A percentile compares a stretch with the other conserved stretches of the same genome.
Evolutionary conservation across 2,329 filamentous ascomycete genomes (phyloP).

Genomic region (Exserohilum rostratum): DNA sequence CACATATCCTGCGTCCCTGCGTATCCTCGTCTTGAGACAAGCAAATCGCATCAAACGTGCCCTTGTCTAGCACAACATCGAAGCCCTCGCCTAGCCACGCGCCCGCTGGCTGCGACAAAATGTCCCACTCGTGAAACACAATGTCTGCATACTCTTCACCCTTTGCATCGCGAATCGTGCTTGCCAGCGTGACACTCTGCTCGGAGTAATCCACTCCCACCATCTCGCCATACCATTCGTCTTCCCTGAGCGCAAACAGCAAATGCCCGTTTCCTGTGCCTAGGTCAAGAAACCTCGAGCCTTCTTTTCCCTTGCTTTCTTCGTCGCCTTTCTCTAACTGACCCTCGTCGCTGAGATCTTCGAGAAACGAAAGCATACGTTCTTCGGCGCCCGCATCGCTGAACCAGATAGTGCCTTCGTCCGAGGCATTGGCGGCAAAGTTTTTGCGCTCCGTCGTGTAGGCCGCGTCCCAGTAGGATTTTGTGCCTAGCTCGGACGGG

Average conservation of each 20-base stretch:
- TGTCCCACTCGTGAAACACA: conserved; percentile 60
- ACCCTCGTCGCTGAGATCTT: conserved; percentile 58
- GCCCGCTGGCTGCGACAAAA: conserved; percentile 51
- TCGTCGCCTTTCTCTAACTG: conserved; percentile 52
- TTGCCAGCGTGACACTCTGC: conserved; percentile 75
- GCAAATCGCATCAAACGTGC: conserved; percentile 94
- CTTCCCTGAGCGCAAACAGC: conserved; percentile 77
- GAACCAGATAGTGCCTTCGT: conserved; percentile 95
- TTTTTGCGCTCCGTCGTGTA: conserved; percentile 76
- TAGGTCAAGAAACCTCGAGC: conserved; percentile 73
- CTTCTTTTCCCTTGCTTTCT: conserved; percentile 12
- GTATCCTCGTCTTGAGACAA: conserved; percentile 65
- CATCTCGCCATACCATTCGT: conserved; percentile 71
- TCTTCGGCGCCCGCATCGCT: conserved; percentile 87
- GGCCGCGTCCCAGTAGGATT: conserved; percentile 67
- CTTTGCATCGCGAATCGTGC: conserved; percentile 59
- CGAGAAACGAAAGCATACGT: conserved; percentile 72
- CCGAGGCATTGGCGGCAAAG: conserved; percentile 71
- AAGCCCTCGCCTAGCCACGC: conserved; percentile 72
- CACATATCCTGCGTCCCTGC: conserved; percentile 67
- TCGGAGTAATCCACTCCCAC: conserved; percentile 88
- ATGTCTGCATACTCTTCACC: conserved; percentile 44
- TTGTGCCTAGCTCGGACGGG: conserved; percentile 83
- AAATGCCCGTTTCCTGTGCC: conserved; percentile 94
- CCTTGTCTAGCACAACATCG: conserved; percentile 95